Evolutionary conservation across 257 asterid genomes (phyloP).

Genomic region (Solanum bulbocastanum): DNA sequence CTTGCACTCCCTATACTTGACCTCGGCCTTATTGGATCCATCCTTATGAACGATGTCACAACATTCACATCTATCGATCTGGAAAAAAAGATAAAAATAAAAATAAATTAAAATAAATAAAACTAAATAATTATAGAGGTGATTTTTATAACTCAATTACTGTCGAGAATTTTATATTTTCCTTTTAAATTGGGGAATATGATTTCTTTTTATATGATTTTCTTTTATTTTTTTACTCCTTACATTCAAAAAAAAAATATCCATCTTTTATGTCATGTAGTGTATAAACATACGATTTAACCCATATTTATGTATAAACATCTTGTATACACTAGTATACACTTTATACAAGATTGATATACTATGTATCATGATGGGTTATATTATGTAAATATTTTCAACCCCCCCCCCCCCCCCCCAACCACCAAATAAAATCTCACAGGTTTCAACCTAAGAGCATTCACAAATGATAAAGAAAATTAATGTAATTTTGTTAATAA

Average conservation of each 20-base stretch:
- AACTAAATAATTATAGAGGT: neutral
- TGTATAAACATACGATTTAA: too few relatives aligned
- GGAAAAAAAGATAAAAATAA: neutral
- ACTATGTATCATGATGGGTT: neutral
- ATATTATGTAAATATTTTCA: neutral
- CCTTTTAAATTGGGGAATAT: too few relatives aligned
- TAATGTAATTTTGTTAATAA: neutral
- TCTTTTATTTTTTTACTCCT: too few relatives aligned
- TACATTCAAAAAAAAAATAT: too few relatives aligned
- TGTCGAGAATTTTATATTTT: too few relatives aligned
- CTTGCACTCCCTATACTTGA: constrained; percentile 18
- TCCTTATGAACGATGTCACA: constrained; percentile 12
- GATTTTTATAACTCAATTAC: too few relatives aligned
- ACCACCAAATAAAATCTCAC: neutral
- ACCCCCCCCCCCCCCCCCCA: too few relatives aligned
- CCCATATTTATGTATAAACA: neutral
- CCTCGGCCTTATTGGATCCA: neutral
- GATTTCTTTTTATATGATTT: too few relatives aligned
- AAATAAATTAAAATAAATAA: neutral
- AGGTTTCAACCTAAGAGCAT: neutral
- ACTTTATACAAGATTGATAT: neutral
- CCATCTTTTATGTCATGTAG: neutral
- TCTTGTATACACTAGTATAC: neutral
- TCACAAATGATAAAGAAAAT: neutral
- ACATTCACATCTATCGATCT: constrained; percentile 26